These are phyloP conservation scores for Cladosporium cucumerinum DNA, from an alignment of 2,329 filamentous ascomycete species.

Conservation along the genomic window DNA sequence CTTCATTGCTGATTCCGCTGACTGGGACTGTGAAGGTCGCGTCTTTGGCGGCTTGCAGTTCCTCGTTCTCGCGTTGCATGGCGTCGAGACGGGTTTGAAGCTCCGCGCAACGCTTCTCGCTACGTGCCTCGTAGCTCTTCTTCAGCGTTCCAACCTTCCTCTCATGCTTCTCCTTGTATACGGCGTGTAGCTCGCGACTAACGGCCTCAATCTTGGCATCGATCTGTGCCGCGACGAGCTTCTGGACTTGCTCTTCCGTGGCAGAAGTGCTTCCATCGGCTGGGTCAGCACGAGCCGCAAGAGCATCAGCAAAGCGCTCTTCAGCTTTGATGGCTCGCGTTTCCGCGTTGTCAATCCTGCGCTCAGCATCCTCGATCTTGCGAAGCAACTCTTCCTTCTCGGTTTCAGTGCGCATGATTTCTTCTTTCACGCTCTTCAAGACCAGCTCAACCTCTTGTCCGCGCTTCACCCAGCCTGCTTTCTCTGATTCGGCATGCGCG, in stretches of 20 bases:
- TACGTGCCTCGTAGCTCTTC: constrained; percentile 75
- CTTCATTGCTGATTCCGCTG: constrained; percentile 22
- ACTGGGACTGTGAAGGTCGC: constrained; percentile 59
- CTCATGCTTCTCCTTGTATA: constrained; percentile 98
- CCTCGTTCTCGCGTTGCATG: constrained; percentile 70
- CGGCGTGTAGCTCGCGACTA: constrained; percentile 76
- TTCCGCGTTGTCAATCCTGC: constrained; percentile 69
- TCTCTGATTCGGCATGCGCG: constrained; percentile 71
- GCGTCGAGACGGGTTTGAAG: constrained; percentile 70
- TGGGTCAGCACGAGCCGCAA: constrained; percentile 29
- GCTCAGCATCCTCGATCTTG: constrained; percentile 73
- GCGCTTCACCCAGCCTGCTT: constrained; percentile 77
- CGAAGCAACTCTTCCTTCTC: constrained; percentile 76
- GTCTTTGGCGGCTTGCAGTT: constrained; percentile 63
- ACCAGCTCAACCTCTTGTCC: constrained; percentile 82
- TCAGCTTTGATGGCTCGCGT: constrained; percentile 70
- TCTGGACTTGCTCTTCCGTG: constrained; percentile 44
- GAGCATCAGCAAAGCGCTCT: constrained; percentile 61
- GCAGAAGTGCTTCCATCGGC: constrained; percentile 32
- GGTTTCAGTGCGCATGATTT: constrained; percentile 73
- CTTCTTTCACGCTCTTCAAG: constrained; percentile 73
- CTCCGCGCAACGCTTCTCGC: constrained; percentile 82
- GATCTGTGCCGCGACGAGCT: constrained; percentile 60
- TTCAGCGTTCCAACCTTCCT: constrained; percentile 89
- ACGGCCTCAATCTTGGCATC: constrained; percentile 80